Conservation (phyloP, 1,284 basidiomycete species). For the Amylostereum chailletii region DNA sequence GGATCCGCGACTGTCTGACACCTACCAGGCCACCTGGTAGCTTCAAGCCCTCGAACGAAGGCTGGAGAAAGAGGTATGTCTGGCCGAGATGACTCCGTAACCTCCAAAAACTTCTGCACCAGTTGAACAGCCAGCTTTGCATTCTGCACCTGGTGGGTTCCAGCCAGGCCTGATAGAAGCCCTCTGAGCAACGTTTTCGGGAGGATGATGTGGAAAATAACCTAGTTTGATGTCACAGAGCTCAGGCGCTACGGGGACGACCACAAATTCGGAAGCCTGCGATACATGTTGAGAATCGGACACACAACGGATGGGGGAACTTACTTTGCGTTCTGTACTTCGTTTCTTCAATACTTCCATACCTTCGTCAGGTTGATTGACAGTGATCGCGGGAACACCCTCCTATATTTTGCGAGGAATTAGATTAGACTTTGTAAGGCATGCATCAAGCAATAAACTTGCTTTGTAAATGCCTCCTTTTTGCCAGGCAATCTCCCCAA, state of each 20-base stretch:
- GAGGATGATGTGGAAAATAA: slow-evolving; percentile 16
- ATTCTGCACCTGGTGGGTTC: slow-evolving; percentile 87
- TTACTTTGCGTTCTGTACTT: slow-evolving; percentile 60
- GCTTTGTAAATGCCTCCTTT: slow-evolving; percentile 98
- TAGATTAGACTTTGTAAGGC: not conserved
- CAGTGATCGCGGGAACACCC: slow-evolving; percentile 80
- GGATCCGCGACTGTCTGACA: slow-evolving; percentile 81
- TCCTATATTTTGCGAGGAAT: slow-evolving; percentile 30
- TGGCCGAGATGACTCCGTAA: slow-evolving; percentile 21
- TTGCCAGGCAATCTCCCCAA: slow-evolving; percentile 88
- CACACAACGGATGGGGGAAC: slow-evolving; percentile 4
- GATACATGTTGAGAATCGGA: slow-evolving; percentile 1
- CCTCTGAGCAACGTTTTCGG: too few relatives aligned
- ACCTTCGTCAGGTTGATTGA: slow-evolving; percentile 67
- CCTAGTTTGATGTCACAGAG: slow-evolving; percentile 59
- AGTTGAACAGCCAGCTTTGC: slow-evolving; percentile 83
- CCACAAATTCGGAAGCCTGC: slow-evolving; percentile 59
- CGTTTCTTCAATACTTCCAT: slow-evolving; percentile 58
- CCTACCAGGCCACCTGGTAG: slow-evolving; percentile 90
- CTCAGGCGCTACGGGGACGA: slow-evolving; percentile 39
- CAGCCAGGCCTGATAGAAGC: slow-evolving; percentile 61
- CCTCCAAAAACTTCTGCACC: slow-evolving; percentile 58
- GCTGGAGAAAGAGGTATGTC: slow-evolving; percentile 35
- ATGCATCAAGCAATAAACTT: slow-evolving; percentile 1
- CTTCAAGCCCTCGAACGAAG: slow-evolving; percentile 58